Evolutionary conservation across 2,329 filamentous ascomycete species (phyloP), one percentile per base, ranked within the genome.

Genomic region (Rachicladosporium sp.): DNA sequence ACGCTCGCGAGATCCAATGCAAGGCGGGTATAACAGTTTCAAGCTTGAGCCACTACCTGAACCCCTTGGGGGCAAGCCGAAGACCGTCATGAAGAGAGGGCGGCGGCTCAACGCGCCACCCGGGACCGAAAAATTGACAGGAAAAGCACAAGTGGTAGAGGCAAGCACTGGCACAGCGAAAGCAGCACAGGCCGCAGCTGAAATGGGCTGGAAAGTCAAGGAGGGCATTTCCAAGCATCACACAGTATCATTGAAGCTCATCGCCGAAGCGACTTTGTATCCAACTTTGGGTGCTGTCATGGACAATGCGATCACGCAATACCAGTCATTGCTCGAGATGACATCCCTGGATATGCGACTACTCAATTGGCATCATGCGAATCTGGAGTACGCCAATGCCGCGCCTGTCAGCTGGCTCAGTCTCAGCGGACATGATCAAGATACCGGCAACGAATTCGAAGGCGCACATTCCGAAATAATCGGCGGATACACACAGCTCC

Each of bases 361-460:
- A 10, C 73, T 96, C 54, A 98, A 95, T 55, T 98, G 91, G 91
- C 93, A 98, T 61, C 82, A 95, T 59, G 93, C 93, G 48, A 98
- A 98, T 56, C 71, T 98, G 10, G 91, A 98, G 61, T 98, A 98
- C 57, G 93, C 89, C 46, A 98, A 96, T 59, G 91, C 91, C 2
- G 84, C 80, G 2, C 93, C 87, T 48, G 78, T 94, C 40, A 80
- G 82, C 48, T 81, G 82, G 46, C 73, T 98, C 11, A 96, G 89
- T 59, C 74, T 98, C 10, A 78, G 80, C 6, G 80, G 88, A 0
- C 96, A 93, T 85, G 93, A 98, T 60, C 87, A 98, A 53, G 93
- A 98, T 56, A 87, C 88, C 36, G 91, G 91, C 1, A 95, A 98
- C 52, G 91, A 98, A 57, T 98, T 93, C 66, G 88, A 95, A 59